Evolutionary conservation across 2,329 filamentous ascomycete species (phyloP).

Genomic region (Cladosporium colombiae): DNA sequence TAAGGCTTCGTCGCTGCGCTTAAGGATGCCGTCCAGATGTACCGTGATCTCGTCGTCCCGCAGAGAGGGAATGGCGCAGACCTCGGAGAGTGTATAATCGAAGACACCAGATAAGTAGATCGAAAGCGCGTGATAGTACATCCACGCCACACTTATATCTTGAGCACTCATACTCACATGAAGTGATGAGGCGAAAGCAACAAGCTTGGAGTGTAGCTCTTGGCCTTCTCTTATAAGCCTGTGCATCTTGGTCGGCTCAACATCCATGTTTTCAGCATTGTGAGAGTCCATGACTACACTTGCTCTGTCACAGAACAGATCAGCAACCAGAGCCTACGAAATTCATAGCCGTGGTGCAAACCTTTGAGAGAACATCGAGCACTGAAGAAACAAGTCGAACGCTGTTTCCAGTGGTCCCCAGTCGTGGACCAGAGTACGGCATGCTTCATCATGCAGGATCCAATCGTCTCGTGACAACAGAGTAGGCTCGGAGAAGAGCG

Average conservation of each 20-base stretch:
- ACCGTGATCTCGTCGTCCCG: not conserved
- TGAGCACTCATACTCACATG: not conserved
- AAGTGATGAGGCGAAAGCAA: not conserved
- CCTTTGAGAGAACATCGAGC: not conserved
- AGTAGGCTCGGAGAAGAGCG: not conserved
- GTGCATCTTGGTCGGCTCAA: not conserved
- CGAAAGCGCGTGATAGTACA: not conserved
- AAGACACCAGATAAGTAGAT: slow-evolving; percentile 1
- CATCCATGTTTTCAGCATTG: not conserved
- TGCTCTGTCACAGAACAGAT: not conserved
- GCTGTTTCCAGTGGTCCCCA: not conserved
- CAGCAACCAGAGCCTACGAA: not conserved
- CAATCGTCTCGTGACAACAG: not conserved
- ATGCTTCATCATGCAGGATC: not conserved
- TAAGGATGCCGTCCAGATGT: not conserved
- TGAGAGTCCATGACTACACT: not conserved
- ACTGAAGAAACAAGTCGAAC: slow-evolving; percentile 1
- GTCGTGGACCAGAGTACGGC: not conserved
- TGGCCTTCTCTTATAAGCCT: not conserved
- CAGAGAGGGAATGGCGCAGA: not conserved
- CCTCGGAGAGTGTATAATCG: not conserved
- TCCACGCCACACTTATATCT: not conserved
- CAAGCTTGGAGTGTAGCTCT: not conserved
- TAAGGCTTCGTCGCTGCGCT: not conserved
- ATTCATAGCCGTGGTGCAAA: not conserved